phyloP scores from a whole-genome alignment of 352 stramenopile species.

The Pythium brachiatum region DNA sequence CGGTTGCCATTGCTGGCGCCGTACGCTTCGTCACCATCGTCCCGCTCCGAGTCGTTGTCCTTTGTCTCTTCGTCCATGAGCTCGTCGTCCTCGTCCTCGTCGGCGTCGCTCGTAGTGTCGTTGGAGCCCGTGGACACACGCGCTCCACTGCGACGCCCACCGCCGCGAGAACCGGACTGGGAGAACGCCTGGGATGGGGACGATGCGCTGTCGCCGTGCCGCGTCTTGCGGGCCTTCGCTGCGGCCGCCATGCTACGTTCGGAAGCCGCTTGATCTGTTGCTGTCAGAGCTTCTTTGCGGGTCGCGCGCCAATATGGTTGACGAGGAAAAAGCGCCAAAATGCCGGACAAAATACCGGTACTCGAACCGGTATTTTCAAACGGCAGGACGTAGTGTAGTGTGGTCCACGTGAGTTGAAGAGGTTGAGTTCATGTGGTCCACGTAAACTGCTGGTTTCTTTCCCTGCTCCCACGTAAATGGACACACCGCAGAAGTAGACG shows the following conservation, averaged over 20 bases:
- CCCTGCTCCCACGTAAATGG: neutral
- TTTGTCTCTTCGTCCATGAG: neutral
- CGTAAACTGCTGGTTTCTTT: constrained; percentile 1
- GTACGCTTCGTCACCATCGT: neutral
- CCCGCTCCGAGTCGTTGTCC: neutral
- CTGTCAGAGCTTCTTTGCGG: constrained; percentile 6
- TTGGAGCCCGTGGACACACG: constrained; percentile 24
- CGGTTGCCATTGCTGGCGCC: neutral
- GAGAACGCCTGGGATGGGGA: neutral
- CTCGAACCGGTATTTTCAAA: neutral
- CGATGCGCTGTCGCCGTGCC: constrained; percentile 15
- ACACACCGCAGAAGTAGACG: too few relatives aligned
- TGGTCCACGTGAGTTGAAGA: neutral
- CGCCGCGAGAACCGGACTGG: neutral
- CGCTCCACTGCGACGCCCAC: neutral
- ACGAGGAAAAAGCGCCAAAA: constrained; percentile 15
- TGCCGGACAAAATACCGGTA: constrained; percentile 10
- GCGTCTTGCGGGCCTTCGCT: constrained; percentile 28
- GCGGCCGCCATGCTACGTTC: neutral
- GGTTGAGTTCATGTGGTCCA: neutral
- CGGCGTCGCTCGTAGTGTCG: constrained; percentile 21
- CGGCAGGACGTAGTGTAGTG: neutral
- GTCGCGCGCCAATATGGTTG: constrained; percentile 17
- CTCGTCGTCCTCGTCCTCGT: constrained; percentile 21
- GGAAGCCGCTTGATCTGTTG: neutral